Conservation (phyloP, 2,329 filamentous ascomycete genomes). For the Fusarium secorum region DNA sequence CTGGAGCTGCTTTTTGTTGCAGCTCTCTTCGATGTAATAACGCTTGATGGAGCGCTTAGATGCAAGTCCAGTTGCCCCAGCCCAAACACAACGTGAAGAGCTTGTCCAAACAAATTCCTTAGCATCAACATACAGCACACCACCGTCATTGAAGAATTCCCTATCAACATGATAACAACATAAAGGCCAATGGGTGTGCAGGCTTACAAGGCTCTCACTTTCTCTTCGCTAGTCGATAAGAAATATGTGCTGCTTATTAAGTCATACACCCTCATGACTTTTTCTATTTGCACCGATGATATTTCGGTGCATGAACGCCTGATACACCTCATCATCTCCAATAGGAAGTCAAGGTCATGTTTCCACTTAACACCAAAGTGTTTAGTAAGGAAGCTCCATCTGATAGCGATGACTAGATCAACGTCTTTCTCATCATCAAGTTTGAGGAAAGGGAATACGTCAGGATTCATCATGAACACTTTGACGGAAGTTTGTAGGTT, state of each 20-base stretch:
- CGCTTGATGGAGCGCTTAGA: too few relatives aligned
- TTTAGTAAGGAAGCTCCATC: not conserved
- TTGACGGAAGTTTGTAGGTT: not conserved
- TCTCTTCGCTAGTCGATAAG: not conserved
- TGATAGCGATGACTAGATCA: not conserved
- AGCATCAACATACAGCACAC: too few relatives aligned
- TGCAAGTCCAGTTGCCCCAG: too few relatives aligned
- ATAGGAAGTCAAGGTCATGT: not conserved
- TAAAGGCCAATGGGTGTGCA: too few relatives aligned
- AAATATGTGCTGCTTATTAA: not conserved
- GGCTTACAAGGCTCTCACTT: not conserved
- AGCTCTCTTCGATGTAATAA: too few relatives aligned
- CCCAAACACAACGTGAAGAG: too few relatives aligned
- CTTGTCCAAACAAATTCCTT: too few relatives aligned
- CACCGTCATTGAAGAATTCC: too few relatives aligned
- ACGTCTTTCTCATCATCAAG: not conserved
- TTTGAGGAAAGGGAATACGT: not conserved
- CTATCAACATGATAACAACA: too few relatives aligned
- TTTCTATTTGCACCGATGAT: not conserved
- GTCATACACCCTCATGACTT: not conserved
- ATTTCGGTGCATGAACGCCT: not conserved
- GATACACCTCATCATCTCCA: not conserved
- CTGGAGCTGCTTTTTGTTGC: too few relatives aligned
- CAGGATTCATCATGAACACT: not conserved
- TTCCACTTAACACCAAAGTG: not conserved